phyloP scores from a whole-genome alignment of 805 yeast species.

The Candida orba region DNA sequence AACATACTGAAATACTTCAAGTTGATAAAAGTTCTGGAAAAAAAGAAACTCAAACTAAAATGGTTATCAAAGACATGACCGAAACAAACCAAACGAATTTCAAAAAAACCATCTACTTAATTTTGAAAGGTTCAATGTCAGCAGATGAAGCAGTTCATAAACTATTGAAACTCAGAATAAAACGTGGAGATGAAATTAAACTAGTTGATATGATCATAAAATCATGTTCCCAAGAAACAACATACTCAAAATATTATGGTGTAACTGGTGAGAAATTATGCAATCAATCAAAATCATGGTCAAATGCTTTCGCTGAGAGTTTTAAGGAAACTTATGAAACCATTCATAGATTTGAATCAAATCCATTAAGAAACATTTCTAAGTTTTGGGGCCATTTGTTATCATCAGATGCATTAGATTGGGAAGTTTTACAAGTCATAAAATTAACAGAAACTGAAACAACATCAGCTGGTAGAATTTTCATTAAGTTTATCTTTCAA shows the following conservation, averaged over 20 bases:
- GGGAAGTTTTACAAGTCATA: slow-evolving; percentile 51
- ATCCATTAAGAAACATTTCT: slow-evolving; percentile 71
- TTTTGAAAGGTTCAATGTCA: slow-evolving; percentile 84
- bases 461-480: slow-evolving; percentile 72
- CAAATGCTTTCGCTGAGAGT: slow-evolving; percentile 37
- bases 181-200: slow-evolving; percentile 37
- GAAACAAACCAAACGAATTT: slow-evolving; percentile 54
- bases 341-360: slow-evolving; percentile 63
- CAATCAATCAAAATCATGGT: slow-evolving; percentile 49
- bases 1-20: slow-evolving; percentile 11
- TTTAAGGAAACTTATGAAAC: slow-evolving; percentile 51
- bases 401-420: slow-evolving; percentile 59
- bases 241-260: slow-evolving; percentile 83
- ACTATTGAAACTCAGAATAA: slow-evolving; percentile 44
- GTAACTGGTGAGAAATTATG: slow-evolving; percentile 63
- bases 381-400: slow-evolving; percentile 81
- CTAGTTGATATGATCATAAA: slow-evolving; percentile 69
- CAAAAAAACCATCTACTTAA: slow-evolving; percentile 72
- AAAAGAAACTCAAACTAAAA: slow-evolving; percentile 10
- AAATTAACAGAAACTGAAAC: slow-evolving; percentile 64
- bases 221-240: slow-evolving; percentile 78
- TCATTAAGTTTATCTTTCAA: slow-evolving; percentile 73
- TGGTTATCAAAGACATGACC: slow-evolving; percentile 54
- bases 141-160: slow-evolving; percentile 93
- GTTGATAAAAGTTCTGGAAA: neutral